Base-by-base conservation (phyloP, 225 moss, liverwort and hornwort genomes). In the Physcomitrellopsis africana region DNA sequence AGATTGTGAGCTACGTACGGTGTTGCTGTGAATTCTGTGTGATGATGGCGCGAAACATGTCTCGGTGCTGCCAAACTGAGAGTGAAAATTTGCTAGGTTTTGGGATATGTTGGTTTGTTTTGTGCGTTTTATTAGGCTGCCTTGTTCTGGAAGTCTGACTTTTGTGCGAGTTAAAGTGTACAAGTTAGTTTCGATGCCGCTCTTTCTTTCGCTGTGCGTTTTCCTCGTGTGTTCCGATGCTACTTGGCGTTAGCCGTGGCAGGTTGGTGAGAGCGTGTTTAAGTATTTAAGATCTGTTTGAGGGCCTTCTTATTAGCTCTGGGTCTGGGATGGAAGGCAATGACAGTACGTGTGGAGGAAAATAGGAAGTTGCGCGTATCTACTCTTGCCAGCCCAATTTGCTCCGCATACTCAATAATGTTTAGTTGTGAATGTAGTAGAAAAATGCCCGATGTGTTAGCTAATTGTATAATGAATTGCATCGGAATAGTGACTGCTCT, bases 31-130 rank as follows among this genome's bases (percentile, higher is more conserved):
- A 47, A 64, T 74, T 79, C 64, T 82, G 70, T 76, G 77, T 83
- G 76, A 65, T 67, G 69, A 85, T 85, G 84, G 84, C 76, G 75
- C 68, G 61, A 72, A 87, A 74, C 68, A 80, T 82, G 78, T 82
- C 84, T 68, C 77, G 80, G 45, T 85, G 62, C 82, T 77, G 84
- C 82, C 82, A 87, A 81, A 85, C 87, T 49, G 87, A 85, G 69
- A 80, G 54, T 82, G 84, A 85, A 85, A 84, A 82, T 82, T 77
- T 85, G 87, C 84, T 87, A 87, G 87, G 84, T 84, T 43, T 67
- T 54, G 4, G 32, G 32, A 37, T 75, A 67, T 81, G 56, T 20
- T 44, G 17, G 32, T 37, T 37, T 61, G 44, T 5, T 10, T 0
- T 19, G 66, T 62, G 41, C 15, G 63, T 9, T 69, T 49, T 52